Conservation (phyloP, 768 basidiomycete species). For the Royoungia palumana region DNA sequence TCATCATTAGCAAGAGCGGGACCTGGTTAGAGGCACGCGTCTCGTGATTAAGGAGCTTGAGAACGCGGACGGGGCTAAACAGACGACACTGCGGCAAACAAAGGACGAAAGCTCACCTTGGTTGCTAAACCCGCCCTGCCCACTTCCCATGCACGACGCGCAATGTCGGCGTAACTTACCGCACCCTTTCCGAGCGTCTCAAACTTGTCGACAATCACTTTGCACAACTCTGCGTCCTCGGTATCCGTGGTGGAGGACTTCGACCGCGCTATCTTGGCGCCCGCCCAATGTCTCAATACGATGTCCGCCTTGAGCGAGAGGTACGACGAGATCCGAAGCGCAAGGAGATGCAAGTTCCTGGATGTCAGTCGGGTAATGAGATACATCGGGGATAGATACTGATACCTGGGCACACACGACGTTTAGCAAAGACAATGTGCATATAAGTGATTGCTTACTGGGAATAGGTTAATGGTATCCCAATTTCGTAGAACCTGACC, state of each 20-base stretch:
- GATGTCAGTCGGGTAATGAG: slow-evolving; percentile 81
- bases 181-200: slow-evolving; percentile 70
- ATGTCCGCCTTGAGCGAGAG: slow-evolving; percentile 80
- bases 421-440: slow-evolving; percentile 2
- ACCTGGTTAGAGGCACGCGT: slow-evolving; percentile 87
- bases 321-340: slow-evolving; percentile 84
- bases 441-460: slow-evolving; percentile 53
- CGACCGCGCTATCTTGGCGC: slow-evolving; percentile 80
- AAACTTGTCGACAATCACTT: slow-evolving; percentile 86
- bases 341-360: slow-evolving; percentile 87
- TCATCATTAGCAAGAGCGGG: slow-evolving; percentile 89
- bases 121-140: slow-evolving; percentile 80
- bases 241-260: slow-evolving; percentile 56
- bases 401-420: slow-evolving; percentile 54
- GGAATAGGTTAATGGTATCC: slow-evolving; percentile 87
- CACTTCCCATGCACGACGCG: slow-evolving; percentile 88
- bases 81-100: background rate
- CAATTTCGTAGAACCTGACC: slow-evolving; percentile 86
- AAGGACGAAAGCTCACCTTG: slow-evolving; percentile 47
- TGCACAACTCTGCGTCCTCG: slow-evolving; percentile 77
- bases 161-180: slow-evolving; percentile 94
- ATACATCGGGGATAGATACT: slow-evolving; percentile 72
- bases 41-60: slow-evolving; percentile 88
- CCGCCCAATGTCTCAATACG: slow-evolving; percentile 95
- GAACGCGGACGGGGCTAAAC: background rate